Conservation (phyloP, 495 filamentous ascomycete genomes). For the Penicillium argentinense region DNA sequence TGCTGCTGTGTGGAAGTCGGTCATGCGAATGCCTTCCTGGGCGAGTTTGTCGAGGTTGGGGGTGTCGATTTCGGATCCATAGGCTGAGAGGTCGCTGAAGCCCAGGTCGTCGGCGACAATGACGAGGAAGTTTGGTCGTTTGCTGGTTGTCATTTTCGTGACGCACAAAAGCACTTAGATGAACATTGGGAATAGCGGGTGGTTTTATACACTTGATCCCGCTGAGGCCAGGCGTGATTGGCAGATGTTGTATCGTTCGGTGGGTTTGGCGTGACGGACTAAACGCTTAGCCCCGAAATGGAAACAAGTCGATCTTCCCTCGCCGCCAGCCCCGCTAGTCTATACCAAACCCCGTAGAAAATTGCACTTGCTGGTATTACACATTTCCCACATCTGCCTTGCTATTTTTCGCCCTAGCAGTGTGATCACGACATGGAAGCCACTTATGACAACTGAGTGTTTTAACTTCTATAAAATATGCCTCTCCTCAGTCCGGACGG, state of each 20-base stretch:
- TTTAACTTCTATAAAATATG: background rate
- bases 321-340: too few species aligned
- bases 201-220: too few species aligned
- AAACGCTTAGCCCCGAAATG: background rate
- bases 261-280: background rate
- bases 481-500: too few species aligned
- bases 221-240: too few species aligned
- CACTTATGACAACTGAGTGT: background rate
- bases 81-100: slow-evolving; percentile 27
- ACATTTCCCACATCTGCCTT: too few species aligned
- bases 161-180: background rate
- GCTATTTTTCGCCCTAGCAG: too few species aligned
- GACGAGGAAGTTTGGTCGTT: slow-evolving; percentile 30
- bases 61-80: slow-evolving; percentile 33
- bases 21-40: slow-evolving; percentile 26
- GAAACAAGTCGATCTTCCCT: too few species aligned
- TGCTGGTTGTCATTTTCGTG: background rate
- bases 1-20: slow-evolving; percentile 30
- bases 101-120: slow-evolving; percentile 38
- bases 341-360: too few species aligned
- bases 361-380: too few species aligned
- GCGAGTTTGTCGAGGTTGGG: slow-evolving; percentile 30
- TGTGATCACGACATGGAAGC: background rate
- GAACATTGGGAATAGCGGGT: too few species aligned
- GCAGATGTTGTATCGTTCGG: too few species aligned